These are phyloP conservation scores for Paecilomyces sp. DNA, from an alignment of 2,329 filamentous ascomycete genomes.

Conservation along the genomic window DNA sequence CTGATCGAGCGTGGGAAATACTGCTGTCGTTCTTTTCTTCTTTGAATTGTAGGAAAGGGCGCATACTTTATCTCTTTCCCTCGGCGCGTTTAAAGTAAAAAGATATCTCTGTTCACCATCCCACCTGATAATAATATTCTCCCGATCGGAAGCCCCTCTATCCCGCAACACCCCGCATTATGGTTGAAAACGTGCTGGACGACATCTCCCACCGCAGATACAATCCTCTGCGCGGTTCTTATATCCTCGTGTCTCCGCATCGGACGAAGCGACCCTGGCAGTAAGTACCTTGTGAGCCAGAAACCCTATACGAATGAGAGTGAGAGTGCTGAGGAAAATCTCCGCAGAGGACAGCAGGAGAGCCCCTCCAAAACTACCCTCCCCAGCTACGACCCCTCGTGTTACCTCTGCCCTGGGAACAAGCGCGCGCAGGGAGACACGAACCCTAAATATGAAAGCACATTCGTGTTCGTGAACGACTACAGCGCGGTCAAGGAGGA, in stretches of 20 bases:
- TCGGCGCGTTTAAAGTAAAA: too few relatives aligned
- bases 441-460: slow-evolving; percentile 80
- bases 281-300: slow-evolving; percentile 47
- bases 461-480: slow-evolving; percentile 94
- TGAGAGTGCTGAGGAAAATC: neutral
- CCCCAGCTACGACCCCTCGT: slow-evolving; percentile 81
- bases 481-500: slow-evolving; percentile 94
- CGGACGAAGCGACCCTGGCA: slow-evolving; percentile 97
- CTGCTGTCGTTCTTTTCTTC: neutral
- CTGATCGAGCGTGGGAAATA: neutral
- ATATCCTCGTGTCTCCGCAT: slow-evolving; percentile 92
- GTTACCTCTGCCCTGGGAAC: slow-evolving; percentile 92
- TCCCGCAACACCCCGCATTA: slow-evolving; percentile 27
- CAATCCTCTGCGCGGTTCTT: slow-evolving; percentile 83
- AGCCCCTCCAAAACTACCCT: slow-evolving; percentile 59
- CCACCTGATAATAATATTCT: neutral
- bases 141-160: neutral
- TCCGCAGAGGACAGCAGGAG: slow-evolving; percentile 66
- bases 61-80: neutral
- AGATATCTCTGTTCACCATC: neutral
- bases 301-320: slow-evolving; percentile 4
- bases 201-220: slow-evolving; percentile 95
- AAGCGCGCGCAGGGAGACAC: slow-evolving; percentile 75
- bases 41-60: neutral
- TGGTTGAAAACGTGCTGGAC: slow-evolving; percentile 73